Evolutionary conservation across 176 grass and related monocot genomes (phyloP), one percentile per base, ranked within the genome.

Genomic region (Ensete glaucum): DNA sequence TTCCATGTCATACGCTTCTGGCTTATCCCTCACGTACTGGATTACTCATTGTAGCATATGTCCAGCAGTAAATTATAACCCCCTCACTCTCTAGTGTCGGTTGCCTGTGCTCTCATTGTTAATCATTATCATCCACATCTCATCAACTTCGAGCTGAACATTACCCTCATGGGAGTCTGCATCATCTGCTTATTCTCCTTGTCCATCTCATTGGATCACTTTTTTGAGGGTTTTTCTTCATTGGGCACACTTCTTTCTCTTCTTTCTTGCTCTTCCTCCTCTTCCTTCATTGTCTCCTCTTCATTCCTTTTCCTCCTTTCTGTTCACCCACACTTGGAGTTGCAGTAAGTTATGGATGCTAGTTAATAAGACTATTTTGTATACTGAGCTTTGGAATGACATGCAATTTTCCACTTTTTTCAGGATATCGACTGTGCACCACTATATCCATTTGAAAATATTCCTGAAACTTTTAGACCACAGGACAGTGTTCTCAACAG

Each of bases 401-500:
- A 21, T 78, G 2, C 25, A 29, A 11, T 49, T 11, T 60, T 82
- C 74, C 17, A 73, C 62, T 62, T 53, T 34, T 86, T 85, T 74
- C 93, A 99, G 95, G 95, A 99, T 82, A 89, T 99, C 58, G 95
- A 99, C 76, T 99, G 90, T 73, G 91, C 94, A 90, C 90, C 95
- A 76, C 73, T 94, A 48, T 82, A 94, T 82, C 88, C 95, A 52
- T 73, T 89, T 43, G 90, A 94, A 82, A 99, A 94, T 87, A 87
- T 94, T 60, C 90, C 95, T 15, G 88, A 91, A 68, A 72, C 86
- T 78, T 78, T 94, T 72, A 89, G 82, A 85, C 73, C 59, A 56
- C 85, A 87, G 79, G 89, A 84, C 26, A 52, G 85, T 74, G 78
- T 60, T 63, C 15, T 69, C 26, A 89, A 81, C 16, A 82, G 84